A percentile compares a stretch with the other conserved stretches of the same genome.
phyloP scores from a whole-genome alignment of 257 asterid genomes.

The Nicotiana obtusifolia region DNA sequence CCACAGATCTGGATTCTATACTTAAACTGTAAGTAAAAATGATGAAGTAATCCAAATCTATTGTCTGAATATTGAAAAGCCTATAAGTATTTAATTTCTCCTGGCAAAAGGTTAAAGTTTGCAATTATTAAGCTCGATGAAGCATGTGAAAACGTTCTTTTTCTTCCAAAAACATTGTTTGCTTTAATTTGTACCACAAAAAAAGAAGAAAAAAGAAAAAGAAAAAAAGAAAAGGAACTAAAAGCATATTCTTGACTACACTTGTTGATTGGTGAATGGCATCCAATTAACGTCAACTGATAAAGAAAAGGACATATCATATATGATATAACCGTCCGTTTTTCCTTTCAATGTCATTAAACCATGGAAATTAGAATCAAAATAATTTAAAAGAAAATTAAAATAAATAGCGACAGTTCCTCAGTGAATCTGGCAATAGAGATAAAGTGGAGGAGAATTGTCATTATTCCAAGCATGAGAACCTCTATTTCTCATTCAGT shows the following conservation, averaged over 20 bases:
- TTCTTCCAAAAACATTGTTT: too few species aligned
- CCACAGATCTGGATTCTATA: too few species aligned
- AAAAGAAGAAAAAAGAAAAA: neutral
- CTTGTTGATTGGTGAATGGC: neutral
- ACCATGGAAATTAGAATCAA: neutral
- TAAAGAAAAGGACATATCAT: neutral
- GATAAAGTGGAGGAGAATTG: neutral
- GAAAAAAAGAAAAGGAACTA: neutral
- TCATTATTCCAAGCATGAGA: neutral
- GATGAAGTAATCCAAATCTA: too few species aligned
- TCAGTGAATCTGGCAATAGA: neutral
- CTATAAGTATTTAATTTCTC: too few species aligned
- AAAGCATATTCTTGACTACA: neutral
- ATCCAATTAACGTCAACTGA: neutral
- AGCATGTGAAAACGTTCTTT: neutral
- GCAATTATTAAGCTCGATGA: too few species aligned
- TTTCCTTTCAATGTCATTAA: neutral
- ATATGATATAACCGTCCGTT: too few species aligned
- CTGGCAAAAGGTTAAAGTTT: too few species aligned
- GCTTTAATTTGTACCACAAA: neutral
- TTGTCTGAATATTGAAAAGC: too few species aligned
- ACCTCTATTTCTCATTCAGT: neutral
- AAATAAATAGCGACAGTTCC: neutral
- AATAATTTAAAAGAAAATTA: neutral
- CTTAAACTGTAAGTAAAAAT: too few species aligned